phyloP scores from a whole-genome alignment of 768 basidiomycete species.

The Boletus subparvulus region DNA sequence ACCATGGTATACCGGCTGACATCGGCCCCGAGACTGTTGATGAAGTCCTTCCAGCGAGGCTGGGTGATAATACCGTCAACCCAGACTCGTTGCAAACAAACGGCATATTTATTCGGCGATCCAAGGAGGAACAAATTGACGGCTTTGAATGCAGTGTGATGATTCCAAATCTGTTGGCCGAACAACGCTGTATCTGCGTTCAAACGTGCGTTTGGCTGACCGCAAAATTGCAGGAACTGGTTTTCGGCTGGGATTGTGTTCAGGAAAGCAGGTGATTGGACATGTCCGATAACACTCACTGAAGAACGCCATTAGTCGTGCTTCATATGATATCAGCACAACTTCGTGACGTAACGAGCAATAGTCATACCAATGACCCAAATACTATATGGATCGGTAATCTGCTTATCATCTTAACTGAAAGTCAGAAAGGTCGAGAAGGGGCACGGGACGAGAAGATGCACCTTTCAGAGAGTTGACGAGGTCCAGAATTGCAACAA shows the following conservation, averaged over 20 bases:
- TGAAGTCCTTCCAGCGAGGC: conserved; percentile 13
- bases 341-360: not conserved
- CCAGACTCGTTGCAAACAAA: conserved; percentile 13
- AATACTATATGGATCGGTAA: conserved; percentile 1
- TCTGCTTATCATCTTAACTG: not conserved
- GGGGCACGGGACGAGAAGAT: not conserved
- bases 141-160: not conserved
- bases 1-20: conserved; percentile 14
- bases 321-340: conserved; percentile 1
- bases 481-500: conserved; percentile 12
- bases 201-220: conserved; percentile 13
- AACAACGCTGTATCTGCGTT: conserved; percentile 11
- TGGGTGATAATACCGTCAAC: conserved; percentile 9
- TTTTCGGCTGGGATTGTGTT: conserved; percentile 6
- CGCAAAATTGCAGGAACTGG: conserved; percentile 13
- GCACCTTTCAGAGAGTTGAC: conserved; percentile 14
- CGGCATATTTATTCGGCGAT: conserved; percentile 6
- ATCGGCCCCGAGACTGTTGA: conserved; percentile 7
- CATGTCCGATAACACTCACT: conserved; percentile 4
- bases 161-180: conserved; percentile 7
- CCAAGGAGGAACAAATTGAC: conserved; percentile 1
- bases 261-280: not conserved
- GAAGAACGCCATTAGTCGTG: conserved; percentile 11
- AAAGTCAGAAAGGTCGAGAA: not conserved
- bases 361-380: conserved; percentile 15